Conservation (phyloP, 139 green algal species). For the Haematococcus lacustris region DNA sequence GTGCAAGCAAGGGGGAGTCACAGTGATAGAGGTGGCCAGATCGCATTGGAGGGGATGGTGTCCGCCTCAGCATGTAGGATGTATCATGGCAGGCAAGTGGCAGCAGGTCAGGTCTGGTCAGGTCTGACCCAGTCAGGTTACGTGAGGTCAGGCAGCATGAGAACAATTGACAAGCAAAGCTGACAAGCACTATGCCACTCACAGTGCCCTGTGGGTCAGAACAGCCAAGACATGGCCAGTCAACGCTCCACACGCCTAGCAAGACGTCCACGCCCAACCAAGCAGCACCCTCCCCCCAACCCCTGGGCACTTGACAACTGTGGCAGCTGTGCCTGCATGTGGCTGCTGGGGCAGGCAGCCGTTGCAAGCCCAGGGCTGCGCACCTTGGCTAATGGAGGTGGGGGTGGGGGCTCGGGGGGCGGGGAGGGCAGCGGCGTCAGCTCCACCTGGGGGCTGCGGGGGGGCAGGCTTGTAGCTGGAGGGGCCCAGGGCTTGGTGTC, state of each 20-base stretch:
- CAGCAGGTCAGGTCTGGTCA: too few species aligned
- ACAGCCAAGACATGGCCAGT: too few species aligned
- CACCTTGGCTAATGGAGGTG: background rate
- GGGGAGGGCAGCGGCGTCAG: background rate
- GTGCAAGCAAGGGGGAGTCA: background rate
- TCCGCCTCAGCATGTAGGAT: background rate
- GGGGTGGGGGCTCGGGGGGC: background rate
- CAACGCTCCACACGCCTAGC: too few species aligned
- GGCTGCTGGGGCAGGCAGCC: background rate
- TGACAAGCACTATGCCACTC: too few species aligned
- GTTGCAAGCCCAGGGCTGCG: background rate
- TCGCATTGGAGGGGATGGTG: background rate
- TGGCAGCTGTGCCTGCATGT: background rate
- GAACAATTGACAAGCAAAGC: too few species aligned
- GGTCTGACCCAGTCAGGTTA: background rate
- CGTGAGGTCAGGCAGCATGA: background rate
- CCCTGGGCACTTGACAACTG: background rate
- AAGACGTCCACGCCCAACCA: too few species aligned
- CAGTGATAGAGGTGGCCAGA: background rate
- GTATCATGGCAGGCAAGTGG: background rate
- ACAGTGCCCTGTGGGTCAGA: too few species aligned
- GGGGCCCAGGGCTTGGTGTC: slow-evolving; percentile 37
- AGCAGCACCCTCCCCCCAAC: too few species aligned
- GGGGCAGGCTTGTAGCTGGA: slow-evolving; percentile 1
- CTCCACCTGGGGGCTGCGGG: background rate